These are phyloP conservation scores for Fusarium paranaense DNA, from an alignment of 2,329 filamentous ascomycete species.

Conservation along the genomic window DNA sequence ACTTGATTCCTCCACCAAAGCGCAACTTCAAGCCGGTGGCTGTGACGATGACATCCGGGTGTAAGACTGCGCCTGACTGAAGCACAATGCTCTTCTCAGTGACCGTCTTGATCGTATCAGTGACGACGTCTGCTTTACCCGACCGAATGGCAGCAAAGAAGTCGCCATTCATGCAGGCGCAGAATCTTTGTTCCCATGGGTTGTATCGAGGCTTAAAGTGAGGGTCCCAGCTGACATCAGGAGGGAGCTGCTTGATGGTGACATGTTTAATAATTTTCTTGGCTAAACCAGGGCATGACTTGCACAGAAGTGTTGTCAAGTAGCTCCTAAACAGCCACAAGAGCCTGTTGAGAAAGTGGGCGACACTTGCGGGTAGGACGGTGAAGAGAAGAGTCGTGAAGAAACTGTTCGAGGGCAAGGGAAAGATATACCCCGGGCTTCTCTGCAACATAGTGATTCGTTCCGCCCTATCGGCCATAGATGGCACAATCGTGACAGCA, in stretches of 20 bases:
- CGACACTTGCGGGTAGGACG: slow-evolving; percentile 56
- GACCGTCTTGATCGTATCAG: slow-evolving; percentile 59
- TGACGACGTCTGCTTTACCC: slow-evolving; percentile 56
- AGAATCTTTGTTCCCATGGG: slow-evolving; percentile 77
- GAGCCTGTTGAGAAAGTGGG: slow-evolving; percentile 59
- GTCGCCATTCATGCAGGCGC: slow-evolving; percentile 62
- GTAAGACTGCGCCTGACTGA: slow-evolving; percentile 55
- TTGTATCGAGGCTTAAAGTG: slow-evolving; percentile 67
- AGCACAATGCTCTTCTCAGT: slow-evolving; percentile 58
- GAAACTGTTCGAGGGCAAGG: slow-evolving; percentile 58
- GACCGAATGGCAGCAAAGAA: slow-evolving; percentile 56
- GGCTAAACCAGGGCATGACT: slow-evolving; percentile 59
- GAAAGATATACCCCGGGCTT: slow-evolving; percentile 72
- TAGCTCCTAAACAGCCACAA: slow-evolving; percentile 59
- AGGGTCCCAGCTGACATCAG: slow-evolving; percentile 59
- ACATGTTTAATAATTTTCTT: slow-evolving; percentile 55
- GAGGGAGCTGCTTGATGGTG: slow-evolving; percentile 61
- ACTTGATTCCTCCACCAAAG: slow-evolving; percentile 63
- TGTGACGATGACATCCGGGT: slow-evolving; percentile 72
- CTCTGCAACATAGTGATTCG: slow-evolving; percentile 78
- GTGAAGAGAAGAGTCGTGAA: slow-evolving; percentile 51
- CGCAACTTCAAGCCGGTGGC: slow-evolving; percentile 71
- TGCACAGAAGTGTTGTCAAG: slow-evolving; percentile 60
- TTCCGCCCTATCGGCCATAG: slow-evolving; percentile 66
- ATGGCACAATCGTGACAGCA: slow-evolving; percentile 73